Percentiles rank a stretch among this genome's conserved stretches.
Conservation (phyloP, 345 rosid genomes). For the Salix dunnii region DNA sequence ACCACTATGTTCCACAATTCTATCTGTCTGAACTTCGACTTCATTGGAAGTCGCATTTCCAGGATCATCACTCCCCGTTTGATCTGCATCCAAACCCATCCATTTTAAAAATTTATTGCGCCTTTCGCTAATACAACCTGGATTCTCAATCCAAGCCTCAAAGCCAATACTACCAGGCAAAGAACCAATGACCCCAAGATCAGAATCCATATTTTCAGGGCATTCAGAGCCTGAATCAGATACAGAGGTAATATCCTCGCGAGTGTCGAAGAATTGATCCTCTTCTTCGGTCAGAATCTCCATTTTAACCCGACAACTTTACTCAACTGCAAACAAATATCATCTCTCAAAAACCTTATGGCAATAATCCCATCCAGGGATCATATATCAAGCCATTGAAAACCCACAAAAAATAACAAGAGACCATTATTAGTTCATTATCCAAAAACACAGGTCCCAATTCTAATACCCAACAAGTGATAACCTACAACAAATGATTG, state of each 20-base stretch:
- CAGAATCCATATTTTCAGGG: conserved; percentile 12
- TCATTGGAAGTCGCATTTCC: background rate
- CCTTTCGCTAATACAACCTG: background rate
- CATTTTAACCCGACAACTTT: background rate
- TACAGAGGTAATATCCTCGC: conserved; percentile 1
- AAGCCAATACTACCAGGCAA: background rate
- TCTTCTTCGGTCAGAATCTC: conserved; percentile 18
- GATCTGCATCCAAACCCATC: conserved; percentile 15
- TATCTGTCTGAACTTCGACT: conserved; percentile 4
- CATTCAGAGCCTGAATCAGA: conserved; percentile 14
- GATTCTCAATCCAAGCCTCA: conserved; percentile 16
- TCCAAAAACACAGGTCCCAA: conserved; percentile 23
- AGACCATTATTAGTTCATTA: background rate
- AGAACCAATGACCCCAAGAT: background rate
- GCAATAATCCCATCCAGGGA: conserved; percentile 19
- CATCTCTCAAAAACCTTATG: conserved; percentile 20
- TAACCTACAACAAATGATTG: background rate
- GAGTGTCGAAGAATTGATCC: conserved; percentile 20
- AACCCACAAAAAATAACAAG: background rate
- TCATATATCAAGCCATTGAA: background rate
- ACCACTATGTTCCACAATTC: conserved; percentile 7
- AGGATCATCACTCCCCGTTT: background rate
- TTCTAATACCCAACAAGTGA: background rate
- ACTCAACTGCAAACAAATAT: background rate
- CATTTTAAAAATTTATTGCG: conserved; percentile 8